Evolutionary conservation across 2,329 filamentous ascomycete species (phyloP), one percentile per base, ranked within the genome.

Genomic region (Aspergillus flavus): DNA sequence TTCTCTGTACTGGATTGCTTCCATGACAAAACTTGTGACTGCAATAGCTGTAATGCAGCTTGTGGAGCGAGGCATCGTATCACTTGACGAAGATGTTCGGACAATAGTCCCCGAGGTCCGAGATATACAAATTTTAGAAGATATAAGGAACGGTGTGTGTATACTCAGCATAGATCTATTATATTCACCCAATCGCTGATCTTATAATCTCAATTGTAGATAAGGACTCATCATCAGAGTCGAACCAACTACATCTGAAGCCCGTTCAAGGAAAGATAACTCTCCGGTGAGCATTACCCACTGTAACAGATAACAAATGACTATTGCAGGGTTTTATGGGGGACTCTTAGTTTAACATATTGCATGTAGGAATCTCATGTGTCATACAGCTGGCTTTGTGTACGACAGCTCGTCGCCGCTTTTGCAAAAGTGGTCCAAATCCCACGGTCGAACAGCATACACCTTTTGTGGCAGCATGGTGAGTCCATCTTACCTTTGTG

Each of bases 1-100:
- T 48, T 85, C 80, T 6, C 77, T 87, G 1, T 90, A 87, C 69
- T 85, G 82, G 82, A 81, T 84, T 52, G 82, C 83, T 4, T 82
- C 80, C 4, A 83, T 81, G 71, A 81, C 79, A 1, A 81, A 81
- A 62, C 65, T 80, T 32, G 69, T 80, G 3, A 71, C 71, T 14
- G 74, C 73, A 0, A 80, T 82, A 34, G 78, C 79, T 1, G 76
- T 74, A 50, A 76, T 81, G 78, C 79, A 82, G 63, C 73, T 79
- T 9, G 75, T 80, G 1, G 79, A 81, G 69, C 71, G 77, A 57
- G 78, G 77, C 6, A 72, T 71, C 39, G 59, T 82, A 11, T 67
- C 68, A 16, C 69, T 82, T 2, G 80, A 81, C 58, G 79, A 81
- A 59, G 43, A 46, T 9, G 43, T 46, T 6, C 43, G 43, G 0